Base-by-base conservation (phyloP, 1,139 yeast genomes). In the Sugiyamaella castrensis region DNA sequence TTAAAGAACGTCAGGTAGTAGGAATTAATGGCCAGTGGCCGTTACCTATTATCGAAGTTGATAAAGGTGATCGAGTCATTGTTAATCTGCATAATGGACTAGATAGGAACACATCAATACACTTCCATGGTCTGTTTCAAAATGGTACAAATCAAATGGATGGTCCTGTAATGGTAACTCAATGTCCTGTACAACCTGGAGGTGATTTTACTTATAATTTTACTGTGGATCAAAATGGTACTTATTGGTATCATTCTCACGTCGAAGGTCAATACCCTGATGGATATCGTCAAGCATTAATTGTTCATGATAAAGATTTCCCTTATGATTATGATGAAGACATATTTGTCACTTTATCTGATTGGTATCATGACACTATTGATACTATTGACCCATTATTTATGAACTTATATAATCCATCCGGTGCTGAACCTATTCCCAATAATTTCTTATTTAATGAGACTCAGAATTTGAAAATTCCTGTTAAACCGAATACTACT, bases 381-480 rank as follows among this genome's bases (percentile, higher is more conserved):
- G 75, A 75, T 41, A 75, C 64, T 16, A 73, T 89, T 57, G 70
- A 76, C 54, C 59, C 63, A 15, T 53, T 54, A 40, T 89, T 89
- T 71, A 65, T 87, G 71, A 78, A 73, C 57, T 69, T 84, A 55
- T 84, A 77, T 71, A 91, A 91, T 69, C 98, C 98, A 40, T 87
- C 96, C 5, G 98, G 98, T 56, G 96, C 97, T 32, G 98, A 91
- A 69, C 98, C 98, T 38, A 80, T 91, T 59, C 98, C 98, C 2
- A 82, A 84, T 61, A 82, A 81, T 64, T 65, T 85, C 57, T 72
- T 88, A 60, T 76, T 88, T 68, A 89, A 91, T 71, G 88, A 89
- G 63, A 81, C 94, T 7, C 79, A 75, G 64, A 84, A 85, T 67
- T 12, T 29, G 26, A 79, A 88, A 13, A 80, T 89, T 81, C 56